A percentile compares a stretch with the other conserved stretches of the same genome.
These are phyloP conservation scores for Aspergillus pseudoviridinutans DNA, from an alignment of 2,329 filamentous ascomycete species.

Conservation along the genomic window DNA sequence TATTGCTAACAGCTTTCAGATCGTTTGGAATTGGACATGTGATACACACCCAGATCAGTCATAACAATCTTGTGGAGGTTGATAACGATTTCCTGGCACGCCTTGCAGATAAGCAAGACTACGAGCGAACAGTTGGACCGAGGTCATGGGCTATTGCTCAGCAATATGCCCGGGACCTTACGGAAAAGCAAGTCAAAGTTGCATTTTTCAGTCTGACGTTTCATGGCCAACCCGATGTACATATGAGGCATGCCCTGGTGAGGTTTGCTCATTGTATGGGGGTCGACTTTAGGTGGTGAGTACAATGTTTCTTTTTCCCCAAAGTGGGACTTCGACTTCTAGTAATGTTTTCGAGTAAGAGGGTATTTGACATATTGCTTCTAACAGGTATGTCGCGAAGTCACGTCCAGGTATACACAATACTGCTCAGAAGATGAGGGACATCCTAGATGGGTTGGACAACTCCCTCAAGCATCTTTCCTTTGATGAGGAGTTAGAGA, in stretches of 20 bases:
- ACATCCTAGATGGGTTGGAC: conserved; percentile 74
- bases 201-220: conserved; percentile 74
- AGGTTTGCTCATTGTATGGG: conserved; percentile 62
- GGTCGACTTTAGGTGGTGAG: conserved; percentile 68
- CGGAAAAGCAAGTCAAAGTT: conserved; percentile 59
- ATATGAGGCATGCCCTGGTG: conserved; percentile 72
- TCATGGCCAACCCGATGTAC: conserved; percentile 69
- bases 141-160: conserved; percentile 61
- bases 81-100: conserved; percentile 60
- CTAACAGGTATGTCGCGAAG: conserved; percentile 61
- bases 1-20: conserved; percentile 33
- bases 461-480: conserved; percentile 58
- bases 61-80: conserved; percentile 63
- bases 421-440: conserved; percentile 79
- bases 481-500: conserved; percentile 54
- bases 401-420: conserved; percentile 71
- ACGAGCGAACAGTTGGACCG: conserved; percentile 55
- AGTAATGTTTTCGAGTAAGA: too few relatives aligned
- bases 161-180: conserved; percentile 58
- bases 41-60: conserved; percentile 60
- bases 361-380: background rate
- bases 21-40: conserved; percentile 67
- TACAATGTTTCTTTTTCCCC: conserved; percentile 1
- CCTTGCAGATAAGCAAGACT: conserved; percentile 52
- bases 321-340: too few relatives aligned